A percentile compares a stretch with the other conserved stretches of the same genome.
Conservation (phyloP, 768 basidiomycete genomes). For the Boletus reticulatus region DNA sequence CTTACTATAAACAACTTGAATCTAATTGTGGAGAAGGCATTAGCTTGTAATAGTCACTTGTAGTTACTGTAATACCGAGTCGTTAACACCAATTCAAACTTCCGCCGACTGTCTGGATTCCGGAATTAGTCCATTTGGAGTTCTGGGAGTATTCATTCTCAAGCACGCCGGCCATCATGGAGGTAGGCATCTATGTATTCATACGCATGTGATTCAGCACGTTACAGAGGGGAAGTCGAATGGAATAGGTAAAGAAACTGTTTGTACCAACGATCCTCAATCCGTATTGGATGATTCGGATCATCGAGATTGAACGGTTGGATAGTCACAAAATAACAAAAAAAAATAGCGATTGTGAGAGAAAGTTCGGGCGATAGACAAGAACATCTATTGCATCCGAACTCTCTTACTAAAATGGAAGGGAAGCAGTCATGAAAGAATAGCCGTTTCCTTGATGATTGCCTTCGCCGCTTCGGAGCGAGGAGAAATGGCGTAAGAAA, state of each 20-base stretch:
- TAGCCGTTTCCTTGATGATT: constrained; percentile 29
- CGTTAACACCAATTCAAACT: too few species aligned
- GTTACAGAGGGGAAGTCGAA: constrained; percentile 31
- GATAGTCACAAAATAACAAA: constrained; percentile 55
- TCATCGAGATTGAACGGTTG: constrained; percentile 61
- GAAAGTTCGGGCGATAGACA: not conserved
- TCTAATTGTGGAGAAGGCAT: too few species aligned
- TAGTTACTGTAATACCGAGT: too few species aligned
- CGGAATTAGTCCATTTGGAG: constrained; percentile 67
- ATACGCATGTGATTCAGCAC: not conserved
- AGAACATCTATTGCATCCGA: not conserved
- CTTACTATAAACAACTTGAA: too few species aligned
- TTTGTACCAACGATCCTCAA: constrained; percentile 56
- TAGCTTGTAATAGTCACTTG: too few species aligned
- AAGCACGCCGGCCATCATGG: constrained; percentile 45
- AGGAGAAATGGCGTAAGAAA: constrained; percentile 29
- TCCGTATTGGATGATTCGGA: constrained; percentile 52
- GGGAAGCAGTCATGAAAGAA: constrained; percentile 15
- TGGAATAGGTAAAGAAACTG: constrained; percentile 54
- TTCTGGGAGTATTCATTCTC: constrained; percentile 83
- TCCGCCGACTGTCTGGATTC: not conserved
- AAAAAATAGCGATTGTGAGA: constrained; percentile 35
- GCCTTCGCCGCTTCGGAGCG: constrained; percentile 27
- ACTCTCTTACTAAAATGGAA: not conserved
- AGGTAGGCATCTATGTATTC: constrained; percentile 24